phyloP scores from a whole-genome alignment of 2,329 filamentous ascomycete species.

The Incumbomyces delicatus region DNA sequence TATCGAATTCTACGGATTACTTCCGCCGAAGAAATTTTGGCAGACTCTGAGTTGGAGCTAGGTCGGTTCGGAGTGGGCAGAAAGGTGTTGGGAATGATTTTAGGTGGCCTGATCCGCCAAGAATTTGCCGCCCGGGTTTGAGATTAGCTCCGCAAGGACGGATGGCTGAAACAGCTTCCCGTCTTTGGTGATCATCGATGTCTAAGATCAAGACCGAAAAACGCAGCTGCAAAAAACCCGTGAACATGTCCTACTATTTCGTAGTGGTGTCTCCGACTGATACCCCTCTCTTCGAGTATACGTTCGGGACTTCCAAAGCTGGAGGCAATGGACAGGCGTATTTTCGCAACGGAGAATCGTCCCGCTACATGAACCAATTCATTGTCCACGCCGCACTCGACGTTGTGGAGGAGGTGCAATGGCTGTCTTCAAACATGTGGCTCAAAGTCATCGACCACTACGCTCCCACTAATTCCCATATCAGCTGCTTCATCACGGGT shows the following conservation, averaged over 20 bases:
- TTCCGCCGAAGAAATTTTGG: too few relatives aligned
- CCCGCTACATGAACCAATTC: slow-evolving; percentile 93
- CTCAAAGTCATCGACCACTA: slow-evolving; percentile 95
- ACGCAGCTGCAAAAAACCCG: too few relatives aligned
- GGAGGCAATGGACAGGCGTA: slow-evolving; percentile 86
- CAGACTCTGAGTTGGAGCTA: too few relatives aligned
- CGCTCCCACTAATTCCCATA: slow-evolving; percentile 71
- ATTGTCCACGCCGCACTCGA: slow-evolving; percentile 90
- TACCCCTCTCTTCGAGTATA: slow-evolving; percentile 91
- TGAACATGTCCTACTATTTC: slow-evolving; percentile 91
- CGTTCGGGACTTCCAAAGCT: slow-evolving; percentile 93
- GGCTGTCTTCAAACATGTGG: slow-evolving; percentile 82
- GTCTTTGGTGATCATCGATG: too few relatives aligned
- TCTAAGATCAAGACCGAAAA: too few relatives aligned
- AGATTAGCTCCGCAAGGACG: too few relatives aligned
- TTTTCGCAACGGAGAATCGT: slow-evolving; percentile 65
- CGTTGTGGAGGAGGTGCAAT: slow-evolving; percentile 93
- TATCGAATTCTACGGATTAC: too few relatives aligned
- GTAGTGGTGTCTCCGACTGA: slow-evolving; percentile 91
- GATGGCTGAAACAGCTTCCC: too few relatives aligned
- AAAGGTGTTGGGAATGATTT: too few relatives aligned
- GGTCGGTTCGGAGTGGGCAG: too few relatives aligned
- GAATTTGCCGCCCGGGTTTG: too few relatives aligned
- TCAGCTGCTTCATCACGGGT: slow-evolving; percentile 88
- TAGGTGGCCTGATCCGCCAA: too few relatives aligned